These are phyloP conservation scores for Sugiyamaella lignohabitans DNA, from an alignment of 805 yeast genomes.

Conservation along the genomic window DNA sequence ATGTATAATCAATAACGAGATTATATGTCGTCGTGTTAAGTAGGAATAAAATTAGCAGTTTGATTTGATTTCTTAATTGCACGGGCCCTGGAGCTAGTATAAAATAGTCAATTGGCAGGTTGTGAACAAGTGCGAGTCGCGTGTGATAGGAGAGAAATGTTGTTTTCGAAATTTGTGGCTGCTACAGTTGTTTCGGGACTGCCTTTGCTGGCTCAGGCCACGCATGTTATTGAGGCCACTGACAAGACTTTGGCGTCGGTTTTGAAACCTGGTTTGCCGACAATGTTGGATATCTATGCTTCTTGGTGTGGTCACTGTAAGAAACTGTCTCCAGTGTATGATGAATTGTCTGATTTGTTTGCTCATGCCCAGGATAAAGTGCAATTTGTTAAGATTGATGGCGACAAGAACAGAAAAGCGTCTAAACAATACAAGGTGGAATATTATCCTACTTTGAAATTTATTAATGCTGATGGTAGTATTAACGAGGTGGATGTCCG, in stretches of 20 bases:
- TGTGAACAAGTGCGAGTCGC: too few species aligned
- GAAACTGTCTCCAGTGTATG: constrained; percentile 76
- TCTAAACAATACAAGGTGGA: constrained; percentile 45
- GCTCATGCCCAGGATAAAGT: constrained; percentile 40
- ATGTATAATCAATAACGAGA: too few species aligned
- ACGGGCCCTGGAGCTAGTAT: too few species aligned
- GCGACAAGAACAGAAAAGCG: constrained; percentile 49
- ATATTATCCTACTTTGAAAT: constrained; percentile 60
- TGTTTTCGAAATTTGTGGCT: too few species aligned
- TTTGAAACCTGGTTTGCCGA: constrained; percentile 51
- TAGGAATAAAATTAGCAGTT: too few species aligned
- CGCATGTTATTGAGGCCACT: constrained; percentile 30
- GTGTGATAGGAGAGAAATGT: too few species aligned
- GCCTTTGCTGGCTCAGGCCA: too few species aligned
- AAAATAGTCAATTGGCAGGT: too few species aligned
- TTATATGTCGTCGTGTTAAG: too few species aligned
- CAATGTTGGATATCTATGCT: constrained; percentile 63
- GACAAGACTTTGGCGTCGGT: constrained; percentile 57
- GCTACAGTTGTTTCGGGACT: too few species aligned
- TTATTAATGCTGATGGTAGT: constrained; percentile 46
- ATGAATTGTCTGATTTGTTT: constrained; percentile 66
- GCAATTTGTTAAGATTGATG: constrained; percentile 52
- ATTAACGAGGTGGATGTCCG: constrained; percentile 51
- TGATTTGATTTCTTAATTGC: too few species aligned
- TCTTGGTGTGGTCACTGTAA: constrained; percentile 96